Conservation (phyloP, 768 basidiomycete genomes). For the Boletus subparvulus region DNA sequence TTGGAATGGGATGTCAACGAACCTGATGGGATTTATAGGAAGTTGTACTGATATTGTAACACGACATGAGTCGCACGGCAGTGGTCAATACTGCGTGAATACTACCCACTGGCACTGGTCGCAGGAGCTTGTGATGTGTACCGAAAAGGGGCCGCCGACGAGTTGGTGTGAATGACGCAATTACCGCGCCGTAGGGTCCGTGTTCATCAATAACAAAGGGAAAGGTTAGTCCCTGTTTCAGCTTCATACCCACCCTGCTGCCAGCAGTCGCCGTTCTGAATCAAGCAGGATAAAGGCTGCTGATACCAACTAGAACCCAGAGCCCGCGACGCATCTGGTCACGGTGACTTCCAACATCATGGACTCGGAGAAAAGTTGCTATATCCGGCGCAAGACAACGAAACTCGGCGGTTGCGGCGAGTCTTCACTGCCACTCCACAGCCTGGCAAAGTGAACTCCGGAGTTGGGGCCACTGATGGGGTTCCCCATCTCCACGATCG, state of each 20-base stretch:
- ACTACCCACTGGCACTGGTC: background rate
- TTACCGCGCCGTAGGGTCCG: too few species aligned
- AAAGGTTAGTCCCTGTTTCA: too few species aligned
- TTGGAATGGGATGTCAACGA: background rate
- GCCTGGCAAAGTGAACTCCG: background rate
- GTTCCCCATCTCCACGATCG: background rate
- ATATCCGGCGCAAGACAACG: too few species aligned
- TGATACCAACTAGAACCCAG: background rate
- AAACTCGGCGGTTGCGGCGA: too few species aligned
- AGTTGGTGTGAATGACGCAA: too few species aligned
- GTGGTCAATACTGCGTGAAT: background rate
- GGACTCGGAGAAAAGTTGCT: too few species aligned
- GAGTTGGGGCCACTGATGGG: background rate
- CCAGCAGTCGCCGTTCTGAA: background rate
- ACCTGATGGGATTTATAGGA: background rate
- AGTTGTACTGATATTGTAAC: background rate
- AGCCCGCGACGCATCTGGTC: background rate
- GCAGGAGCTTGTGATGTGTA: too few species aligned
- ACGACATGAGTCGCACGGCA: background rate
- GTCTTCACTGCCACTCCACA: too few species aligned
- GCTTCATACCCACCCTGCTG: too few species aligned
- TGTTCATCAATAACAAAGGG: too few species aligned
- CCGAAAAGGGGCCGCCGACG: too few species aligned
- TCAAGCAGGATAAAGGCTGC: background rate
- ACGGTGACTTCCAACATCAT: too few species aligned